These are phyloP conservation scores for Penicillium lividum DNA, from an alignment of 495 filamentous ascomycete species.

Conservation along the genomic window DNA sequence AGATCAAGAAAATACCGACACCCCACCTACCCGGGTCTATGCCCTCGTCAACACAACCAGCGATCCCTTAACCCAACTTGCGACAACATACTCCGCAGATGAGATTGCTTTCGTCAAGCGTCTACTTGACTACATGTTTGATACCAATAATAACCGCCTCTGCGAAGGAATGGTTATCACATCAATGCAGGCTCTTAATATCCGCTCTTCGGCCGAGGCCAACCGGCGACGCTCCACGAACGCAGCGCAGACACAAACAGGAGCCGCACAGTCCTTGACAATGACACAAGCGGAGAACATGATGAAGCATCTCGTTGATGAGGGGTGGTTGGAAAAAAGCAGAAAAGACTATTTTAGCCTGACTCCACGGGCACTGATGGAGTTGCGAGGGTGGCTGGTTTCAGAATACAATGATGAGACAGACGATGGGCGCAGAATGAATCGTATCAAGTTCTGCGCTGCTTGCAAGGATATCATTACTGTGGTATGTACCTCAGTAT, in stretches of 20 bases:
- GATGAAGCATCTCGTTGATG: constrained; percentile 66
- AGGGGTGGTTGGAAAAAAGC: constrained; percentile 84
- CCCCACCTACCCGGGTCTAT: constrained; percentile 50
- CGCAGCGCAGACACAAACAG: constrained; percentile 38
- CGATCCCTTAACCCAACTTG: constrained; percentile 80
- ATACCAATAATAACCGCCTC: constrained; percentile 71
- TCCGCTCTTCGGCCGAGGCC: constrained; percentile 31
- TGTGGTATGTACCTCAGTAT: constrained; percentile 47
- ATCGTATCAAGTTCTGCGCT: constrained; percentile 82
- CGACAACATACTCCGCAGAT: constrained; percentile 77
- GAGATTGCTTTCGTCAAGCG: constrained; percentile 90
- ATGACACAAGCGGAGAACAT: constrained; percentile 74
- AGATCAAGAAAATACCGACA: constrained; percentile 12
- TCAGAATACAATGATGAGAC: constrained; percentile 84
- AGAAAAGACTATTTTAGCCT: constrained; percentile 70
- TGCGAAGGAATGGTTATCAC: constrained; percentile 80
- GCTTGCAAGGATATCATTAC: constrained; percentile 92
- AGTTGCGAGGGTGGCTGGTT: constrained; percentile 78
- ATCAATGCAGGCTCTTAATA: constrained; percentile 68
- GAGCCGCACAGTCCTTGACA: constrained; percentile 59
- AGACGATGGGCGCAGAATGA: constrained; percentile 36
- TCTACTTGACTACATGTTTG: constrained; percentile 90
- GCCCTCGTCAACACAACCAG: constrained; percentile 87
- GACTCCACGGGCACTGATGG: constrained; percentile 75
- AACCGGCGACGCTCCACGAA: constrained; percentile 39